Conservation (phyloP, 148 eudicot species). For the Persicaria maculosa region DNA sequence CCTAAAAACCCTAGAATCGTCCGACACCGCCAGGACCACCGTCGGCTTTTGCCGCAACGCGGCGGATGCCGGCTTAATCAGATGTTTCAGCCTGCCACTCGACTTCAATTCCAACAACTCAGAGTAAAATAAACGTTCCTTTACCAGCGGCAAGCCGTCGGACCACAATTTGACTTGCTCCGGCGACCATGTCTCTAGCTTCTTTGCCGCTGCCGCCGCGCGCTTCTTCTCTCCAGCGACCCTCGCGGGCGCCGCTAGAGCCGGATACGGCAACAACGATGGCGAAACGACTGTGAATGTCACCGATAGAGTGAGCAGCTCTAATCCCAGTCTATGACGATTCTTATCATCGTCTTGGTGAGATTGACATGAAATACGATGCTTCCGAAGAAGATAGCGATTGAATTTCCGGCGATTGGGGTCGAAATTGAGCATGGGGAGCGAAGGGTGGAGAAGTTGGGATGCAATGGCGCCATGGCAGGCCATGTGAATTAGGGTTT, state of each 20-base stretch:
- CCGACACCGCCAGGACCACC: constrained; percentile 70
- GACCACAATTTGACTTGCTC: constrained; percentile 62
- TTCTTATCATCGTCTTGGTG: constrained; percentile 24
- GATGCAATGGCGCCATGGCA: constrained; percentile 27
- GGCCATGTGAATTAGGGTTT: constrained; percentile 30
- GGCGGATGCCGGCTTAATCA: constrained; percentile 50
- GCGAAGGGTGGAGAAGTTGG: constrained; percentile 32
- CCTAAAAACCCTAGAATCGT: constrained; percentile 80
- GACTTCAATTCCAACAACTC: constrained; percentile 61
- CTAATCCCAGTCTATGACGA: constrained; percentile 20
- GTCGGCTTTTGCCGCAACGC: constrained; percentile 40
- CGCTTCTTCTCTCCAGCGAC: constrained; percentile 48
- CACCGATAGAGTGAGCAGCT: constrained; percentile 45
- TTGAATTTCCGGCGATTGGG: constrained; percentile 22
- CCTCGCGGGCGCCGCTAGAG: constrained; percentile 63
- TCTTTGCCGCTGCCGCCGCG: constrained; percentile 34
- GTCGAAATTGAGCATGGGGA: constrained; percentile 17
- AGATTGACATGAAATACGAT: constrained; percentile 30
- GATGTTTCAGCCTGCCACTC: constrained; percentile 63
- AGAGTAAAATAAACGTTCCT: constrained; percentile 44
- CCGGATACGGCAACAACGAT: constrained; percentile 49
- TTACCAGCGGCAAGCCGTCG: constrained; percentile 62
- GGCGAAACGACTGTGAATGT: constrained; percentile 69
- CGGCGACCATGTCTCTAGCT: constrained; percentile 47
- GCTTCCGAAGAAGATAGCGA: constrained; percentile 16